These are phyloP conservation scores for Penstemon davidsonii DNA, from an alignment of 257 asterid genomes.

Conservation along the genomic window DNA sequence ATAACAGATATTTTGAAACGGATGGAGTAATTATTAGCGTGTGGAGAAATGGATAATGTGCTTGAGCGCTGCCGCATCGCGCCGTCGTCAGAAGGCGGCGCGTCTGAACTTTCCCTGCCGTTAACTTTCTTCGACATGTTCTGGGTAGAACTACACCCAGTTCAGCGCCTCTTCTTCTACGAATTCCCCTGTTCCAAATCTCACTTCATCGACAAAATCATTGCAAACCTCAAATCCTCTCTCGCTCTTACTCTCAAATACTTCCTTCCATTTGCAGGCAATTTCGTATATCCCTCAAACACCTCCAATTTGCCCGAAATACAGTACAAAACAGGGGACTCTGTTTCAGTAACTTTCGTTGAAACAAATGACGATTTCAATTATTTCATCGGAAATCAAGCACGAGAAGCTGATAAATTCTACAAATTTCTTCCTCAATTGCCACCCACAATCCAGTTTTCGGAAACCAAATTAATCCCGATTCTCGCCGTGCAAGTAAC, in stretches of 20 bases:
- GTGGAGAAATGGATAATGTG: not conserved
- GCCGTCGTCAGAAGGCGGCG: constrained; percentile 12
- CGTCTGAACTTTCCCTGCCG: constrained; percentile 9
- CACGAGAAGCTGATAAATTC: constrained; percentile 8
- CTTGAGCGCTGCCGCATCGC: constrained; percentile 29
- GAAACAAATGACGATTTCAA: constrained; percentile 17
- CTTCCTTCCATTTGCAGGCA: constrained; percentile 27
- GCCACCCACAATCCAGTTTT: not conserved
- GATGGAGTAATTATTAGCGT: no score
- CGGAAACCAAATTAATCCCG: not conserved
- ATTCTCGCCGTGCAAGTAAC: constrained; percentile 30
- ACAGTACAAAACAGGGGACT: constrained; percentile 1
- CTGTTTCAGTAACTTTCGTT: not conserved
- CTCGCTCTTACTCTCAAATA: constrained; percentile 30
- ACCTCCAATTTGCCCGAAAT: constrained; percentile 10
- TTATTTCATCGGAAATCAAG: constrained; percentile 17
- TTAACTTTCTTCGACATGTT: constrained; percentile 21
- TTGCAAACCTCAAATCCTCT: constrained; percentile 25
- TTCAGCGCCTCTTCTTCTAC: constrained; percentile 20
- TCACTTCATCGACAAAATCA: constrained; percentile 17
- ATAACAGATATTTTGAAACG: no score
- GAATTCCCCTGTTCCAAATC: not conserved
- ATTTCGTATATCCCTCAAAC: constrained; percentile 6
- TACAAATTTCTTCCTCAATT: constrained; percentile 20
- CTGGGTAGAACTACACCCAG: constrained; percentile 8